Conservation (phyloP, 2,329 filamentous ascomycete species). For the Thelonectria rubi region DNA sequence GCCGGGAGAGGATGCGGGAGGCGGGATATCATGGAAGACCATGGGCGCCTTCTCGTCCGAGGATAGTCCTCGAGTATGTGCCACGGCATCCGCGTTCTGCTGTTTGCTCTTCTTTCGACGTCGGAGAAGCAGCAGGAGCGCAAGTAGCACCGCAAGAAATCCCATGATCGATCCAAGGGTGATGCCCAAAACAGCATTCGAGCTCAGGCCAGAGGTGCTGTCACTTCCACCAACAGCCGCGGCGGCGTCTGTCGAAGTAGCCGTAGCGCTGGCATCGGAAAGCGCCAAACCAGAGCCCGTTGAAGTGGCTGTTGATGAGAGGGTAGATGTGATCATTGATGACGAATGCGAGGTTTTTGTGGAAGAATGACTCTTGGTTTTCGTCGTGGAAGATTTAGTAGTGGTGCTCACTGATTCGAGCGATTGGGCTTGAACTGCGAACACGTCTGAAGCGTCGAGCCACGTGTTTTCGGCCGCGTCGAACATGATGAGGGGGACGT, state of each 20-base stretch:
- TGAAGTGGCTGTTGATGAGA: conserved; percentile 30
- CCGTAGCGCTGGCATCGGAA: conserved; percentile 37
- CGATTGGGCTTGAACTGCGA: conserved; percentile 56
- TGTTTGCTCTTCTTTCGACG: conserved; percentile 58
- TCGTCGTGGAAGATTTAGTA: conserved; percentile 14
- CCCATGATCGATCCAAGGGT: conserved; percentile 85
- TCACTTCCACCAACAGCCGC: conserved; percentile 41
- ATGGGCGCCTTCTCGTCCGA: conserved; percentile 68
- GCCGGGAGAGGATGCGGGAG: conserved; percentile 46
- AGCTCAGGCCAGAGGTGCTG: conserved; percentile 47
- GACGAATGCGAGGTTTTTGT: conserved; percentile 41
- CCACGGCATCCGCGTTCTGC: conserved; percentile 55
- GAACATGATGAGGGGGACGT: conserved; percentile 79
- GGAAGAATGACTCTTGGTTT: conserved; percentile 32
- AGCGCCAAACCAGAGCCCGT: conserved; percentile 37
- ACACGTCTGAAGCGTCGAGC: conserved; percentile 74
- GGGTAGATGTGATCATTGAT: conserved; percentile 39
- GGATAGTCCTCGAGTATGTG: conserved; percentile 53
- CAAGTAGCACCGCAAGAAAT: conserved; percentile 73
- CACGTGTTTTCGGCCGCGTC: conserved; percentile 79
- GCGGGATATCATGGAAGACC: conserved; percentile 56
- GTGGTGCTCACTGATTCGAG: conserved; percentile 42
- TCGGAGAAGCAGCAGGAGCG: conserved; percentile 70
- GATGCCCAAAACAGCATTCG: conserved; percentile 76
- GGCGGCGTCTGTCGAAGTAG: conserved; percentile 38